phyloP scores from a whole-genome alignment of 345 rosid genomes.

The Stellera chamaejasme region DNA sequence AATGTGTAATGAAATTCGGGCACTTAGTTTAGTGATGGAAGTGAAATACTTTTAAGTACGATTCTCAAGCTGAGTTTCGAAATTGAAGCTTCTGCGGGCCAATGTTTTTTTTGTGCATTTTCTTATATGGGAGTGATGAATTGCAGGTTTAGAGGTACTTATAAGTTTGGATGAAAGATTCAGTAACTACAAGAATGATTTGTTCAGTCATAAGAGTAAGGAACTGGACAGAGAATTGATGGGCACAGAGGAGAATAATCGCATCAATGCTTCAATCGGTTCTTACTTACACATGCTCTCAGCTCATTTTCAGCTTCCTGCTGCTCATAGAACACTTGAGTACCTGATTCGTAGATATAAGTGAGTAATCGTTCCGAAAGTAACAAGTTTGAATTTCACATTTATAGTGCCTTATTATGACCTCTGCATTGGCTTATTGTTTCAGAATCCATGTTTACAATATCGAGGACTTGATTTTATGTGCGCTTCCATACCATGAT shows the following conservation, averaged over 20 bases:
- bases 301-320: slow-evolving; percentile 51
- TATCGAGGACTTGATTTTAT: slow-evolving; percentile 63
- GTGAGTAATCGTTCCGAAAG: slow-evolving; percentile 23
- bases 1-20: too few species aligned
- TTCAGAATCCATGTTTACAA: slow-evolving; percentile 78
- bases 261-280: slow-evolving; percentile 43
- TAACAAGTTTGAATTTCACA: background rate
- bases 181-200: slow-evolving; percentile 41
- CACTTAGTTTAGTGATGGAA: too few species aligned
- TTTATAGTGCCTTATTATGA: background rate
- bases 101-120: background rate
- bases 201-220: slow-evolving; percentile 70
- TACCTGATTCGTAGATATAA: slow-evolving; percentile 88
- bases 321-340: slow-evolving; percentile 74
- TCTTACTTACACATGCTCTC: slow-evolving; percentile 62
- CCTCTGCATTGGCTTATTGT: slow-evolving; percentile 9
- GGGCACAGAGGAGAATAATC: slow-evolving; percentile 49
- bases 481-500: slow-evolving; percentile 83
- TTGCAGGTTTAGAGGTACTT: slow-evolving; percentile 77
- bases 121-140: slow-evolving; percentile 6
- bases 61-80: background rate
- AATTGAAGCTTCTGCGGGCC: background rate
- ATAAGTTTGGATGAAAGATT: slow-evolving; percentile 56
- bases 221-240: slow-evolving; percentile 78
- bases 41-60: background rate